These are phyloP conservation scores for Phytophthora boehmeriae DNA, from an alignment of 352 stramenopile genomes.

Conservation along the genomic window DNA sequence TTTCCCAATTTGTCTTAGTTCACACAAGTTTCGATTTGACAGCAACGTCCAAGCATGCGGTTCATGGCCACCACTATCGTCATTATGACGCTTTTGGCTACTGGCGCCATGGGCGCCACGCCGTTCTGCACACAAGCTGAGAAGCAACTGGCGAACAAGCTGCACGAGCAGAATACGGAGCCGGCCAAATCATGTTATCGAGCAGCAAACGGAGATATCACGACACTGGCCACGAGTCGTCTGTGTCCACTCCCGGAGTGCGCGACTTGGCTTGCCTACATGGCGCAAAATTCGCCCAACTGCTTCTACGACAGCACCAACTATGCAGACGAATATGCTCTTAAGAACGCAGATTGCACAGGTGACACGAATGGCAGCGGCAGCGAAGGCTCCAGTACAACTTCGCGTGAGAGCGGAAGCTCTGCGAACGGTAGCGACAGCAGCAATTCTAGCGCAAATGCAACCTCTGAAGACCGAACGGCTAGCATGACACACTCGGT, in stretches of 20 bases:
- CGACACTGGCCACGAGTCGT: constrained; percentile 48
- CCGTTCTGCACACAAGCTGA: constrained; percentile 58
- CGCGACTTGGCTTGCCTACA: constrained; percentile 56
- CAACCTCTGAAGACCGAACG: constrained; percentile 15
- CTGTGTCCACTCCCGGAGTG: constrained; percentile 63
- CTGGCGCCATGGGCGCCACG: constrained; percentile 24
- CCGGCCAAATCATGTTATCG: constrained; percentile 63
- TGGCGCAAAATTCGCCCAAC: constrained; percentile 54
- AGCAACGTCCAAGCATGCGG: constrained; percentile 16
- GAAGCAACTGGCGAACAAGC: constrained; percentile 59
- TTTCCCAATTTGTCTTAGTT: constrained; percentile 16
- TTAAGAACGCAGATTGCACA: constrained; percentile 56
- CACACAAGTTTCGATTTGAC: constrained; percentile 5
- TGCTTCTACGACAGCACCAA: constrained; percentile 76
- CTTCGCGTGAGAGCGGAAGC: constrained; percentile 14
- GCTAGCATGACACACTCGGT: constrained; percentile 15
- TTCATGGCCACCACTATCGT: constrained; percentile 17
- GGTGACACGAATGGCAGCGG: constrained; percentile 11
- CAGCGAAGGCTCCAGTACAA: constrained; percentile 8
- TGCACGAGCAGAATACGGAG: constrained; percentile 62
- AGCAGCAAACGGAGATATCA: constrained; percentile 56
- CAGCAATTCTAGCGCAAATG: constrained; percentile 1
- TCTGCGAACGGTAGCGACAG: background rate
- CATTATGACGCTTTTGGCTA: constrained; percentile 23
- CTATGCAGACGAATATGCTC: constrained; percentile 48